Evolutionary conservation across 371 early-diverging fungal species (phyloP), one percentile per base, ranked within the genome.

Genomic region (Circinella minor): DNA sequence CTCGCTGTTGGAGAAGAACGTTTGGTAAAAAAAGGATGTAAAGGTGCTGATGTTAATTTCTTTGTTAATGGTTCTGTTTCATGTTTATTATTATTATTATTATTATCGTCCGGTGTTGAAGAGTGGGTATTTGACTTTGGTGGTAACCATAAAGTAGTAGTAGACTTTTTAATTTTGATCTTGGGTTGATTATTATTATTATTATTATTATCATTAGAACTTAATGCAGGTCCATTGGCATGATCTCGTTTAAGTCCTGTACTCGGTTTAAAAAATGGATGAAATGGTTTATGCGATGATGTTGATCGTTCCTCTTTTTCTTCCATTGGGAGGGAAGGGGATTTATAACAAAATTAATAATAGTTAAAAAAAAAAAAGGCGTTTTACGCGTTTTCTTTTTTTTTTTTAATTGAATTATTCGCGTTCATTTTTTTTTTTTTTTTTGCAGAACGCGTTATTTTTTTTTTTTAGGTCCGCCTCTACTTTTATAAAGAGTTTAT

Each of bases 181-280:
- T 57, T 57, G 57, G 57, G 51, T 51, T 8, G 51, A 15, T 51
- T 15, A 5, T 15, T 8, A n/a, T n/a, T 14, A 14, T 49, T 49
- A 8, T 4, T 49, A 4, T 8, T 51, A 27, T 17, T 57, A 27
- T 11, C 10, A 13, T 7, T 27, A 57, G 57, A 34, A 34, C 27
- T 27, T 27, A 27, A 27, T 27, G 15, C 54, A n/a, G 9, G 6
- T 8, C 54, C 15, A 54, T 6, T 15, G 15, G 54, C 15, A n/a
- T 18, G 57, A 6, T 57, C 57, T 5, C 57, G 20, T 57, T 57
- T 57, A 0, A 13, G 18, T 27, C 34, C 36, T 4, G n/a, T 27
- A n/a, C 27, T 57, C 11, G 57, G 57, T 57, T 34, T 57, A 14
- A 57, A 57, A n/a, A 57, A 57, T 10, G 57, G 18, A 57, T 57